Evolutionary conservation across 2,329 filamentous ascomycete genomes (phyloP).

Genomic region (Aspergillus fumigatus): DNA sequence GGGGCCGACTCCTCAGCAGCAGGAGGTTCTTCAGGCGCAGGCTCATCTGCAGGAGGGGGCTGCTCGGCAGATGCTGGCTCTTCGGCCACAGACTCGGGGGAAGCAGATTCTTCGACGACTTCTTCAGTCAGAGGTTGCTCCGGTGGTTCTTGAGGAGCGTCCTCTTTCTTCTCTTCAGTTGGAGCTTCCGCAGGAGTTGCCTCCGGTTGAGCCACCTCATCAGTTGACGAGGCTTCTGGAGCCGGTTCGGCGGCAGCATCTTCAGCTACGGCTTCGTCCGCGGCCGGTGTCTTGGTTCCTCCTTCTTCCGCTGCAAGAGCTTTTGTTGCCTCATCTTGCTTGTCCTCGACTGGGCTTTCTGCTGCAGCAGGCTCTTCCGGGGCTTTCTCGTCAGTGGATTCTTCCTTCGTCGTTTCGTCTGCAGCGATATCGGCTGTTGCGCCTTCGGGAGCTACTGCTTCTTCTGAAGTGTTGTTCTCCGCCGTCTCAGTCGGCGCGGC

Average conservation of each 20-base stretch:
- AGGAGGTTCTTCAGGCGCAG: constrained; percentile 9
- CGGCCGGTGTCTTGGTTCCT: constrained; percentile 6
- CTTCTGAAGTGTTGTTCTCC: constrained; percentile 11
- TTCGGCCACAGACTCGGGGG: constrained; percentile 3
- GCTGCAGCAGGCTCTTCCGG: constrained; percentile 9
- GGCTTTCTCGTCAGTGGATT: no score
- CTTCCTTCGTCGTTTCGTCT: constrained; percentile 13
- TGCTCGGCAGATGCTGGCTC: constrained; percentile 14
- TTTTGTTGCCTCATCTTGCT: constrained; percentile 14
- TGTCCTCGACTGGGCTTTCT: constrained; percentile 7
- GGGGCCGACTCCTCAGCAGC: constrained; percentile 4
- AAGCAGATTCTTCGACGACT: constrained; percentile 2
- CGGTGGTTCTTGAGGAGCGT: constrained; percentile 9
- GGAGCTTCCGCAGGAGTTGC: constrained; percentile 12
- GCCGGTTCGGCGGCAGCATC: constrained; percentile 10
- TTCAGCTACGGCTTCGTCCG: constrained; percentile 10
- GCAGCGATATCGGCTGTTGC: constrained; percentile 3
- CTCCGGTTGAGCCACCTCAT: constrained; percentile 6
- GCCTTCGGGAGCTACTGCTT: constrained; percentile 6
- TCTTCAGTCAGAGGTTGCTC: constrained; percentile 12
- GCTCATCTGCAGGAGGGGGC: constrained; percentile 8
- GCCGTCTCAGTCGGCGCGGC: constrained; percentile 7
- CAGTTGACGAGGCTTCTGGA: constrained; percentile 12
- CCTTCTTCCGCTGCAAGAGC: constrained; percentile 12
- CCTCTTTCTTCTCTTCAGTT: constrained; percentile 9